A percentile compares a stretch with the other conserved stretches of the same genome.
Conservation (phyloP, 257 asterid species). For the Leonotis leonurus region DNA sequence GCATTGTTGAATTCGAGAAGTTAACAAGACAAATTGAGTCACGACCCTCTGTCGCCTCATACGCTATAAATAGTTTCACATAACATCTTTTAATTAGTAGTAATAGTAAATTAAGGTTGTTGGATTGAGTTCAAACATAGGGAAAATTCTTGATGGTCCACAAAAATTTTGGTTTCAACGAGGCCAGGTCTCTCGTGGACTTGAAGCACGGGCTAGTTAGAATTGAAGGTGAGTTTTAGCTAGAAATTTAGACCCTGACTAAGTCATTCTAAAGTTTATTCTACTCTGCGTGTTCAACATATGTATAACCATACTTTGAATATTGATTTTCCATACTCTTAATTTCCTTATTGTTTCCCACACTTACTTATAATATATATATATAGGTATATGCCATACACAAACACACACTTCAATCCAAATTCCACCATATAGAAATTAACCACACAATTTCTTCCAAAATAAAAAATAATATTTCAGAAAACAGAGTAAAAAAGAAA, state of each 20-base stretch:
- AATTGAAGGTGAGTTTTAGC: constrained; percentile 14
- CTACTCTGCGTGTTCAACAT: constrained; percentile 47
- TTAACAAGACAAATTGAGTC: no score
- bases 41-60: no score
- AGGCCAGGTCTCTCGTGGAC: constrained; percentile 65
- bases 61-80: no score
- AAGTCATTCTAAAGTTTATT: constrained; percentile 31
- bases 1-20: no score
- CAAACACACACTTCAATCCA: not conserved
- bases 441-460: no score
- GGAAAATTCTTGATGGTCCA: constrained; percentile 40
- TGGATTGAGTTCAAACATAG: not conserved
- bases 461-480: not conserved
- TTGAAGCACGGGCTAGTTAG: constrained; percentile 5
- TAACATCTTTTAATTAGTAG: not conserved
- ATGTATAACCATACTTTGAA: constrained; percentile 44
- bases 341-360: not conserved
- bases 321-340: constrained; percentile 5
- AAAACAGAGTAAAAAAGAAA: not conserved
- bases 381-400: no score
- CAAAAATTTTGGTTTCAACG: constrained; percentile 32
- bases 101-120: not conserved
- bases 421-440: not conserved
- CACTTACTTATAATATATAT: not conserved
- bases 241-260: constrained; percentile 27